Base-by-base conservation (phyloP, 2,329 filamentous ascomycete genomes). In the Pseudogymnoascus verrucosus region DNA sequence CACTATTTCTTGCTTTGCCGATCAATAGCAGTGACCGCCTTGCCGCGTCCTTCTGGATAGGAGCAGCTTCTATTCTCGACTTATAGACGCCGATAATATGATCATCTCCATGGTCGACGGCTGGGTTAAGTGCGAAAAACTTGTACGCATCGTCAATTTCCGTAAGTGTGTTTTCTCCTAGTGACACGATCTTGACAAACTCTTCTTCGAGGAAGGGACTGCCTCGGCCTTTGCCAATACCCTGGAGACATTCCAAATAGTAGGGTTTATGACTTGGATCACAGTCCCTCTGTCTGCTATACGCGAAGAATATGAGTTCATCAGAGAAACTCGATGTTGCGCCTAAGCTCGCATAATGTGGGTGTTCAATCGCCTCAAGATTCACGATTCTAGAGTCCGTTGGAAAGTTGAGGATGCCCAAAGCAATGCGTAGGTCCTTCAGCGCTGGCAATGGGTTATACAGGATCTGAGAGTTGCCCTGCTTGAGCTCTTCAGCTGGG, bases 171-270 rank as follows among this genome's bases (percentile, higher is more conserved):
- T 83, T 80, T 64, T 82, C 77, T 28, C 84, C 86, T 69, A 83
- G 74, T 1, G 85, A 86, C 60, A 80, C 81, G 42, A 87, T 79
- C 61, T 81, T 77, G 6, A 79, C 80, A 23, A 86, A 82, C 69
- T 85, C 82, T 36, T 79, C 78, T 44, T 83, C 76, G n/a, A 91
- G 79, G 6, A 78, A 72, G 44, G 83, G 80, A 70, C 82, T 86
- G 44, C 63, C 47, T 16, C 73, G 69, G 16, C 82, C 79, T 23
- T 76, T 75, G 14, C 83, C 82, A 62, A 90, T 82, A 57, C 80
- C 77, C 67, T 82, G 79, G n/a, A 91, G 76, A 69, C 84, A 88
- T 72, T 87, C 82, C 65, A 89, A 80, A 71, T 89, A 90, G 70
- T 85, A 84, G 1, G 85, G 74, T 16, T 77, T 76, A 65, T 83